Base-by-base conservation (phyloP, 495 filamentous ascomycete species). In the Sphaerosporella brunnea region DNA sequence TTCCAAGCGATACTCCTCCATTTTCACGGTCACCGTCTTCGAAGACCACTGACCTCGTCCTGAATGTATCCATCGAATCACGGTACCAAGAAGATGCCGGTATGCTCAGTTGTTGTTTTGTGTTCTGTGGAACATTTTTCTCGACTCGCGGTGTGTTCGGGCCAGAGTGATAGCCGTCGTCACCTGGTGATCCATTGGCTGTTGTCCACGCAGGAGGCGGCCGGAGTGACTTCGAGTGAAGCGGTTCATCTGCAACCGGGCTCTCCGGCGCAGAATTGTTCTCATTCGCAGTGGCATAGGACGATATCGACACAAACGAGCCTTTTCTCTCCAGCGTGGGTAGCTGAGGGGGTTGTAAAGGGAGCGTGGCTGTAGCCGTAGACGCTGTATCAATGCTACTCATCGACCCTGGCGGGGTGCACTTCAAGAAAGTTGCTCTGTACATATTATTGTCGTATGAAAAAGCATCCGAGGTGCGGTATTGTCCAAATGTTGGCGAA, bases 81-180 rank as follows among this genome's bases (percentile, higher is more conserved):
- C 53, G 39, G 36, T 51, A 53, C 21, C 52, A 51, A 19, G 48
- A 53, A 23, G 43, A 40, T 34, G 30, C 43, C 24, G 23, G 4
- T 2, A 18, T n/a, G 3, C 7, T 19, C 2, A 28, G 25, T 4
- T 4, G 25, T 9, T 8, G 43, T 46, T 15, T 10, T 24, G 41
- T 1, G 2, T 4, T 20, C 24, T n/a, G 25, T 24, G 9, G 46
- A 15, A 25, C 0, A 9, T 28, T 24, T n/a, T 8, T 44, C 7
- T 16, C 16, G 15, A 23, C 23, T 8, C 39, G 58, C 4, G 58
- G 58, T 5, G 58, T 61, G 34, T 61, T 57, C 1, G 58, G 58
- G 2, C 57, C 57, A 26, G 49, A 54, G 24, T 61, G 58, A 36
- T 61, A 61, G 8, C 58, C 58, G 21, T 60, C 58, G 23, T 61